Evolutionary conservation across 177 flowering plant species (phyloP).

Genomic region (Tripterygium wilfordii): DNA sequence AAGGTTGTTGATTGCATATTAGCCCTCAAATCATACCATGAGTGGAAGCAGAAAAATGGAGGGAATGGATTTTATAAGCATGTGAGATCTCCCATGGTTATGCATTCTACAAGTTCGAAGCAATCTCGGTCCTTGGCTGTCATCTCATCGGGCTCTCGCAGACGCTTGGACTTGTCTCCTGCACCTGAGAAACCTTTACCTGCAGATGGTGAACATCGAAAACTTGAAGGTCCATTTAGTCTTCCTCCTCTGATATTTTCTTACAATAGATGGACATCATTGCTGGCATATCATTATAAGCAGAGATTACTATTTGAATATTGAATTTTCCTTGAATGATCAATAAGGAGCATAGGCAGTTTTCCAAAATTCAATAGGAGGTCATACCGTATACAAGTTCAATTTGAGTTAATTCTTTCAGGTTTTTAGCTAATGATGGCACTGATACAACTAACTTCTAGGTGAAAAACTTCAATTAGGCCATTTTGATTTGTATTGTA

Average conservation of each 20-base stretch:
- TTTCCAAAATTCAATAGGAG: too few relatives aligned
- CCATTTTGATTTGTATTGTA: too few relatives aligned
- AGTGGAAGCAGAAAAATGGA: constrained; percentile 53
- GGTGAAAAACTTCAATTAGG: too few relatives aligned
- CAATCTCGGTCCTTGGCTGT: constrained; percentile 22
- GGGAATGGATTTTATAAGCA: constrained; percentile 48
- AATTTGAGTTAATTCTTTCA: too few relatives aligned
- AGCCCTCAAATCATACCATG: constrained; percentile 72
- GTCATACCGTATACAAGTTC: too few relatives aligned
- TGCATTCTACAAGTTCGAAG: constrained; percentile 34
- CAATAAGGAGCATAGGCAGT: too few relatives aligned
- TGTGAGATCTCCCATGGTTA: constrained; percentile 55
- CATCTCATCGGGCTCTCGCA: constrained; percentile 24
- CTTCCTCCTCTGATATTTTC: too few relatives aligned
- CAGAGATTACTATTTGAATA: background rate
- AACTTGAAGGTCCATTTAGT: constrained; percentile 61
- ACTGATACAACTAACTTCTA: too few relatives aligned
- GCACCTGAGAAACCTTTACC: constrained; percentile 22
- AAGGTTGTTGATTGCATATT: constrained; percentile 91
- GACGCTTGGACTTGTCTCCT: constrained; percentile 61
- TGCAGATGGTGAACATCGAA: constrained; percentile 12
- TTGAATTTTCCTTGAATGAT: background rate
- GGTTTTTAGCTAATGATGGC: too few relatives aligned
- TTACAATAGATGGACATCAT: too few relatives aligned
- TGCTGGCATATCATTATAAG: too few relatives aligned